phyloP scores from a whole-genome alignment of 768 basidiomycete genomes.

The Strobilomyces confusus region DNA sequence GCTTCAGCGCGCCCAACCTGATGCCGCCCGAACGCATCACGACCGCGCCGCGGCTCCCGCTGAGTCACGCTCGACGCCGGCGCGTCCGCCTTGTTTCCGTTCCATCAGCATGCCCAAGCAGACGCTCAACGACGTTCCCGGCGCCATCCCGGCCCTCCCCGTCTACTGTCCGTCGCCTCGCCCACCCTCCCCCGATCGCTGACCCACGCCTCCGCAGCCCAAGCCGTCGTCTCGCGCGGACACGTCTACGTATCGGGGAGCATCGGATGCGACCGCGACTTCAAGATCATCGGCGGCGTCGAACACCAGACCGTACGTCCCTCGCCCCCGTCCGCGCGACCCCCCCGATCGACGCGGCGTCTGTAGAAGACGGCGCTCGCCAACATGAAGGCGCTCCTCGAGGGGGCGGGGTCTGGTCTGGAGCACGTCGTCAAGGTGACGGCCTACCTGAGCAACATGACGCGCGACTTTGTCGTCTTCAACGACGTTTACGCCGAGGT shows the following conservation, averaged over 20 bases:
- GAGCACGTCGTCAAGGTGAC: conserved; percentile 40
- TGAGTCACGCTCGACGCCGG: too few species aligned
- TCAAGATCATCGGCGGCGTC: conserved; percentile 35
- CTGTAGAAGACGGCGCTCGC: conserved; percentile 33
- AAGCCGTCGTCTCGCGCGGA: conserved; percentile 34
- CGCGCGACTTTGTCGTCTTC: conserved; percentile 36
- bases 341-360: background rate
- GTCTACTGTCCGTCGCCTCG: conserved; percentile 28
- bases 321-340: background rate
- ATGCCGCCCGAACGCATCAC: too few species aligned
- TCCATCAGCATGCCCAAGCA: conserved; percentile 26
- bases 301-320: conserved; percentile 35
- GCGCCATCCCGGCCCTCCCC: conserved; percentile 34
- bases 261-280: conserved; percentile 33
- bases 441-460: conserved; percentile 36
- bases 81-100: background rate
- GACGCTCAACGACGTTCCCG: conserved; percentile 21
- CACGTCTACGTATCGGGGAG: conserved; percentile 40
- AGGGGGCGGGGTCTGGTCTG: conserved; percentile 36
- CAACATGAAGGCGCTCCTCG: conserved; percentile 37
- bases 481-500: conserved; percentile 38
- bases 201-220: conserved; percentile 21
- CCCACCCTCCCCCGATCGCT: background rate
- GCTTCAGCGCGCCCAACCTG: too few species aligned
- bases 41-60: too few species aligned